These are phyloP conservation scores for Amoebophrya sp. DNA, from an alignment of 169 alveolate species.

Conservation along the genomic window DNA sequence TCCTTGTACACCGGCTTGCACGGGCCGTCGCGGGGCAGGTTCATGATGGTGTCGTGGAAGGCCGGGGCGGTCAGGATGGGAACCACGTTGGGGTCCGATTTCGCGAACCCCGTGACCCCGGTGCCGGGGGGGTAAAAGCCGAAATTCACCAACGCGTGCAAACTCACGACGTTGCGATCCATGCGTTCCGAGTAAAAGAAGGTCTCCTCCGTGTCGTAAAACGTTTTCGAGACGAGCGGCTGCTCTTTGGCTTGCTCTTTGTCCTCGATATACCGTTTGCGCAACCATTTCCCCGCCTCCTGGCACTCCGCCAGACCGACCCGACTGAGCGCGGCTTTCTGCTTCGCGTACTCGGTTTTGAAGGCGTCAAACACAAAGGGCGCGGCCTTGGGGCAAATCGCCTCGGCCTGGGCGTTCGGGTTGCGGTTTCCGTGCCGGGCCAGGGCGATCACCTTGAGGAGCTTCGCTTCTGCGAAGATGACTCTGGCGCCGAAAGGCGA, in stretches of 20 bases:
- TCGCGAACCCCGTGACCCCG: background rate
- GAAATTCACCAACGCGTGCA: background rate
- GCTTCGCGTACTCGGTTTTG: background rate
- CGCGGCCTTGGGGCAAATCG: slow-evolving; percentile 16
- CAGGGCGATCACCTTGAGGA: slow-evolving; percentile 12
- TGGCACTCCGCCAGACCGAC: background rate
- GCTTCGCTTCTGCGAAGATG: too few relatives aligned
- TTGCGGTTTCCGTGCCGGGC: slow-evolving; percentile 32
- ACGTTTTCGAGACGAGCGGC: background rate
- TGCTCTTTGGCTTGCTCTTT: background rate
- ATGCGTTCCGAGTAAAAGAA: slow-evolving; percentile 26
- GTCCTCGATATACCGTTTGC: background rate
- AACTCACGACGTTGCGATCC: slow-evolving; percentile 6
- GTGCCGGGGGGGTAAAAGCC: slow-evolving; percentile 24
- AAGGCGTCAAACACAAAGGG: too few relatives aligned
- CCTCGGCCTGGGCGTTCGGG: slow-evolving; percentile 12
- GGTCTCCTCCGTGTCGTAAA: background rate
- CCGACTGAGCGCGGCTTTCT: background rate
- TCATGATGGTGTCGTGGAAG: background rate
- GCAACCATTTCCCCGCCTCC: background rate
- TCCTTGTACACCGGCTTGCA: too few relatives aligned
- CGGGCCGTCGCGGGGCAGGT: slow-evolving; percentile 28
- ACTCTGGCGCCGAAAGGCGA: too few relatives aligned
- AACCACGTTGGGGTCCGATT: background rate
- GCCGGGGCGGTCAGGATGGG: slow-evolving; percentile 8